Evolutionary conservation across 495 filamentous ascomycete genomes (phyloP).

Genomic region (Talaromyces adpressus): DNA sequence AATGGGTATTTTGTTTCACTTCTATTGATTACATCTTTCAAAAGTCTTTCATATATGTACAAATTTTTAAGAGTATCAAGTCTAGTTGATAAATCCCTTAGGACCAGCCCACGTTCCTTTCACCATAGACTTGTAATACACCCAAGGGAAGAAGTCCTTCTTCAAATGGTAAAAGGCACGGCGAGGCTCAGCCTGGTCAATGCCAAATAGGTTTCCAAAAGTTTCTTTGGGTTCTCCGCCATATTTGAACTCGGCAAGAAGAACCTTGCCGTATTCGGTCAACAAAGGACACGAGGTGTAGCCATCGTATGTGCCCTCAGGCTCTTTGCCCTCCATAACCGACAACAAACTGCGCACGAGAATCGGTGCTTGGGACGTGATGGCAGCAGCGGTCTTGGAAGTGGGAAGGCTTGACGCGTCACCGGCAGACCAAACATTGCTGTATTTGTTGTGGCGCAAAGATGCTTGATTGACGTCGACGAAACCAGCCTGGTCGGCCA

Average conservation of each 20-base stretch:
- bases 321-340: conserved; percentile 47
- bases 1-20: background rate
- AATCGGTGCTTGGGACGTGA: conserved; percentile 56
- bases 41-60: background rate
- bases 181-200: conserved; percentile 50
- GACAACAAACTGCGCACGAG: conserved; percentile 50
- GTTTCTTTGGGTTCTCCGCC: conserved; percentile 66
- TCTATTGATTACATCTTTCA: background rate
- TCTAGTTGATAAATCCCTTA: conserved; percentile 41
- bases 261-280: conserved; percentile 59
- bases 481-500: conserved; percentile 55
- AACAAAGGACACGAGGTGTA: conserved; percentile 65
- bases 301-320: conserved; percentile 50
- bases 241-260: conserved; percentile 68
- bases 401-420: conserved; percentile 62
- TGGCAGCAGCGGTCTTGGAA: conserved; percentile 61
- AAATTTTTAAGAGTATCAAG: background rate
- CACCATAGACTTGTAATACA: conserved; percentile 51
- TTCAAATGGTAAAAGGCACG: conserved; percentile 57
- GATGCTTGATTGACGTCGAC: conserved; percentile 59
- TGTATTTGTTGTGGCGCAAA: conserved; percentile 52
- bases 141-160: conserved; percentile 68
- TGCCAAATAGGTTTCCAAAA: conserved; percentile 47
- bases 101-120: conserved; percentile 58
- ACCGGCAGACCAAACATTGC: conserved; percentile 63